These are phyloP conservation scores for Lippia alba DNA, from an alignment of 305 asterid genomes.

Conservation along the genomic window DNA sequence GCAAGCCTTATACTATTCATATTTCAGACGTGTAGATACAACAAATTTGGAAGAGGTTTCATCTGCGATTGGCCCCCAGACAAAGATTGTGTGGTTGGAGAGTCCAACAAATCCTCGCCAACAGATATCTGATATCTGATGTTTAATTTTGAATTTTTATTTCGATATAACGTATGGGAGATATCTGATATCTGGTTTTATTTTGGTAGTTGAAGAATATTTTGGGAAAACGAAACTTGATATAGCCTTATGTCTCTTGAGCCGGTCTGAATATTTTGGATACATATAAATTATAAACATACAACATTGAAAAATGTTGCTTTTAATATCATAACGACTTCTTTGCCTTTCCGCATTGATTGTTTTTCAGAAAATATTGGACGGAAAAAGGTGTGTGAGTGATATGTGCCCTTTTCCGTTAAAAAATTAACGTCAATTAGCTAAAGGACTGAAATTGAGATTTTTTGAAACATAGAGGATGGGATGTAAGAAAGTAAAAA, in stretches of 20 bases:
- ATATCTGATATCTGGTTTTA: too few species aligned
- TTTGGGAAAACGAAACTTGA: too few species aligned
- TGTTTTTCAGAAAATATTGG: constrained; percentile 66
- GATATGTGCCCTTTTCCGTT: too few species aligned
- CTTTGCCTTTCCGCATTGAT: constrained; percentile 25
- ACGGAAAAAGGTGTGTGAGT: too few species aligned
- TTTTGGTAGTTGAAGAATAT: too few species aligned
- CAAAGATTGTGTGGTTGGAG: constrained; percentile 95
- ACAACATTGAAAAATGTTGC: neutral
- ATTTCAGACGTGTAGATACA: constrained; percentile 78
- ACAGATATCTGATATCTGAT: constrained; percentile 77
- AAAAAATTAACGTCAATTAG: too few species aligned
- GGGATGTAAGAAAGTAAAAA: too few species aligned
- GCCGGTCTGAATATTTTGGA: neutral
- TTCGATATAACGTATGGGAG: neutral
- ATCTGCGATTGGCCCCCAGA: constrained; percentile 63
- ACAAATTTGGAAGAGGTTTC: constrained; percentile 75
- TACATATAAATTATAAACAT: neutral
- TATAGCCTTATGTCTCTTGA: too few species aligned
- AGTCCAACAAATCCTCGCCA: constrained; percentile 95
- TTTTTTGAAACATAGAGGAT: constrained; percentile 53
- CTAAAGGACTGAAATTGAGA: too few species aligned
- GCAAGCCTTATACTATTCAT: constrained; percentile 25
- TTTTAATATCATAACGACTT: constrained; percentile 13
- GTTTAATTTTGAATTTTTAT: constrained; percentile 8